A percentile compares a stretch with the other conserved stretches of the same genome.
These are phyloP conservation scores for Yarrowia keelungensis DNA, from an alignment of 805 yeast genomes.

Conservation along the genomic window DNA sequence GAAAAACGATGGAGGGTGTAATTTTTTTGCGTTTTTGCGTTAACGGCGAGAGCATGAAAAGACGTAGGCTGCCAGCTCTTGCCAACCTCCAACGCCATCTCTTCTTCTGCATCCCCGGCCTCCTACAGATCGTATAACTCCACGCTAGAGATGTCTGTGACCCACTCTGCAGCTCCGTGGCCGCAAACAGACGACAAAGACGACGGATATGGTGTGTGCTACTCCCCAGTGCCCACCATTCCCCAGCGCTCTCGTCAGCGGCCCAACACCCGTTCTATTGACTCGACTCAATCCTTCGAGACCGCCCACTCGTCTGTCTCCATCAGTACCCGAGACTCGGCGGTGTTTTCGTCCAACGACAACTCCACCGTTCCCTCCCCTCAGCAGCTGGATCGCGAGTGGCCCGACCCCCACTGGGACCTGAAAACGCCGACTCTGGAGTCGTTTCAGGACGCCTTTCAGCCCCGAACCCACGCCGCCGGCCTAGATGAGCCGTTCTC, in stretches of 20 bases:
- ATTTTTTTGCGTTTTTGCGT: neutral
- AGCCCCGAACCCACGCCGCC: conserved; percentile 10
- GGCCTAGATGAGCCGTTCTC: conserved; percentile 15
- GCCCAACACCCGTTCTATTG: conserved; percentile 14
- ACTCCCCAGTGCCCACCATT: conserved; percentile 8
- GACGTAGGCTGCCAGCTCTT: too few relatives aligned
- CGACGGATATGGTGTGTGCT: conserved; percentile 14
- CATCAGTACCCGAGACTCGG: conserved; percentile 7
- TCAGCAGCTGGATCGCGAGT: conserved; percentile 31
- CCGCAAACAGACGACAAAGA: conserved; percentile 34
- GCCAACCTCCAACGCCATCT: neutral
- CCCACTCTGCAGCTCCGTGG: conserved; percentile 26
- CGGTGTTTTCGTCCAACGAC: conserved; percentile 28
- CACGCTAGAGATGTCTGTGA: conserved; percentile 15
- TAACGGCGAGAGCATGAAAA: too few relatives aligned
- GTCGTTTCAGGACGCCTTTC: conserved; percentile 34
- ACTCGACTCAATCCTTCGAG: conserved; percentile 26
- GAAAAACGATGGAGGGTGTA: too few relatives aligned
- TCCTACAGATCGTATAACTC: neutral
- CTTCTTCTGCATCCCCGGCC: neutral
- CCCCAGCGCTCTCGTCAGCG: conserved; percentile 33
- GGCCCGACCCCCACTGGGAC: conserved; percentile 33
- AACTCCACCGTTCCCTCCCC: conserved; percentile 26
- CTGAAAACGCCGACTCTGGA: conserved; percentile 29
- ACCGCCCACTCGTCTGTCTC: conserved; percentile 21